These are phyloP conservation scores for Lagerstroemia speciosa DNA, from an alignment of 345 rosid genomes.

Conservation along the genomic window DNA sequence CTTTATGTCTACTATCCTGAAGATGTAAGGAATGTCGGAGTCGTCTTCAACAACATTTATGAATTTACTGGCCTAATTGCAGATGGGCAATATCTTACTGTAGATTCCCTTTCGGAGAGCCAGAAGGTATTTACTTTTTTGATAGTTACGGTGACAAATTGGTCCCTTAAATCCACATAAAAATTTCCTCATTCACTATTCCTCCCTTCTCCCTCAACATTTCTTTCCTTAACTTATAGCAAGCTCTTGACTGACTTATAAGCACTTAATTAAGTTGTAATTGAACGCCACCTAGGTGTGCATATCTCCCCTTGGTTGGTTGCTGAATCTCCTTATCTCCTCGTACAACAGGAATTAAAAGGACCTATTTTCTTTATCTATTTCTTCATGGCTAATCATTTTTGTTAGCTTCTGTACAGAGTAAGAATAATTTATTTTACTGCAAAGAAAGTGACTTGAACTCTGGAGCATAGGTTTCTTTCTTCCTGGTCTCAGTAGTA, in stretches of 20 bases:
- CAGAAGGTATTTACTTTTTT: conserved; percentile 53
- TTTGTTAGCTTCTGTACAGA: no score
- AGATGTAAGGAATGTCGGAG: conserved; percentile 46
- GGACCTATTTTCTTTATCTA: neutral
- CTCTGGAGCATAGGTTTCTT: neutral
- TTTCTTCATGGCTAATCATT: no score
- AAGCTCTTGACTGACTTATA: no score
- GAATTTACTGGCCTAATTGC: conserved; percentile 74
- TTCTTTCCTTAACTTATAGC: no score
- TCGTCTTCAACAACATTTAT: conserved; percentile 72
- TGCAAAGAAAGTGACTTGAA: no score
- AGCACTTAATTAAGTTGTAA: no score
- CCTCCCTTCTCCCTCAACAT: no score
- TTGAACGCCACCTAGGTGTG: no score
- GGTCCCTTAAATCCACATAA: no score
- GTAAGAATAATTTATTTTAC: no score
- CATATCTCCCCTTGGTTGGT: no score
- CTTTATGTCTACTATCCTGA: conserved; percentile 77
- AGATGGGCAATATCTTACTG: conserved; percentile 55
- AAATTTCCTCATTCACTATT: no score
- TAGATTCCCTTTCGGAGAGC: conserved; percentile 65
- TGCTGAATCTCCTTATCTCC: neutral
- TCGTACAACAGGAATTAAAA: neutral
- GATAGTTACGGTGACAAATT: neutral
- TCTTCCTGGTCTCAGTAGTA: neutral